phyloP scores from a whole-genome alignment of 768 basidiomycete species.

The Mycena galericulata region DNA sequence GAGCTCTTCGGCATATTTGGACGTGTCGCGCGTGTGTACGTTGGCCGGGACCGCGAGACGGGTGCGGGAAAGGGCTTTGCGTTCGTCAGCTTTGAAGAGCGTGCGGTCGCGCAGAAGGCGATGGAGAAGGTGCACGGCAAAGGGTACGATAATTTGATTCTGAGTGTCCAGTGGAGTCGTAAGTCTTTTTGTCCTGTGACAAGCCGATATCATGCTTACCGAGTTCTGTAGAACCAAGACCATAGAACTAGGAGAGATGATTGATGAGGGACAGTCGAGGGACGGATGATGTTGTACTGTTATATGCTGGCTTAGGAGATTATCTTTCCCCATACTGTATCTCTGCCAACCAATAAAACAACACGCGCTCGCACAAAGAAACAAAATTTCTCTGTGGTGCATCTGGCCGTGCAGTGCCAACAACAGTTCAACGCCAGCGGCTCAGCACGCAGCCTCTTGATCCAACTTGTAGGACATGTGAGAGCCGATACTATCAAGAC shows the following conservation, averaged over 20 bases:
- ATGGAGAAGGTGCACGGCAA: constrained; percentile 92
- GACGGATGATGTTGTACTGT: not conserved
- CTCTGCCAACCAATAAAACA: no score
- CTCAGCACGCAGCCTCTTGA: no score
- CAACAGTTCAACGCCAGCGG: no score
- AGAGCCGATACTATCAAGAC: no score
- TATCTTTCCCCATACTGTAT: no score
- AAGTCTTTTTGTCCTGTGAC: constrained; percentile 42
- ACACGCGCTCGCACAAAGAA: no score
- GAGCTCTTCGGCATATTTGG: constrained; percentile 94
- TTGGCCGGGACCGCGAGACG: constrained; percentile 95
- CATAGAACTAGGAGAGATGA: constrained; percentile 53
- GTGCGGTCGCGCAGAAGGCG: constrained; percentile 83
- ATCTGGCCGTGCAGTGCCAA: no score
- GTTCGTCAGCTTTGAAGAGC: constrained; percentile 95
- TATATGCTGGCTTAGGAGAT: not conserved
- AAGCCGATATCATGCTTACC: not conserved
- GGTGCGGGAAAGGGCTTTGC: constrained; percentile 97
- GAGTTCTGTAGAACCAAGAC: constrained; percentile 55
- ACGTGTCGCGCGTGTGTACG: constrained; percentile 88
- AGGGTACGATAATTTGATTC: constrained; percentile 93
- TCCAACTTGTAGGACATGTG: no score
- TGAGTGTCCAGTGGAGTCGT: constrained; percentile 75
- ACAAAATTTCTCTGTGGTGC: no score
- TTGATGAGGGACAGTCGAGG: no score